A percentile compares a stretch with the other conserved stretches of the same genome.
These are phyloP conservation scores for Populus tomentosa DNA, from an alignment of 441 rosid species.

Conservation along the genomic window DNA sequence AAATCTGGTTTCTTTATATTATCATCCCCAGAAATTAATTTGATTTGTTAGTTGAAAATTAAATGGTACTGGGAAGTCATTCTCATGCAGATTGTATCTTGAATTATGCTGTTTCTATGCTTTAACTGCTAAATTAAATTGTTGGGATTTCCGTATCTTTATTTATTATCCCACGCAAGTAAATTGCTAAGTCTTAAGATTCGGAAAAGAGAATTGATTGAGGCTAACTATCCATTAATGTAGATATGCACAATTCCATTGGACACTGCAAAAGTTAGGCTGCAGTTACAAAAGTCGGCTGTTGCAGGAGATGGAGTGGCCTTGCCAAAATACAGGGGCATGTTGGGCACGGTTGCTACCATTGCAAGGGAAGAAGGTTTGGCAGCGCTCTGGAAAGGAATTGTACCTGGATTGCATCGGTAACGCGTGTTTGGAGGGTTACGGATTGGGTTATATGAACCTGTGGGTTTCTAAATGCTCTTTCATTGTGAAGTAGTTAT, in stretches of 20 bases:
- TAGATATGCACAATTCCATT: slow-evolving; percentile 93
- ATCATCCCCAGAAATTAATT: not conserved
- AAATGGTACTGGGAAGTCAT: not conserved
- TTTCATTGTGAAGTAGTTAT: not conserved
- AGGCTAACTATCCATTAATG: slow-evolving; percentile 6
- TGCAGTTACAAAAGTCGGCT: slow-evolving; percentile 89
- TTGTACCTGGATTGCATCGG: slow-evolving; percentile 94
- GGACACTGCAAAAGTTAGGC: slow-evolving; percentile 99
- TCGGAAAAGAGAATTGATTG: not conserved
- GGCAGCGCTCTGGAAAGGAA: slow-evolving; percentile 91
- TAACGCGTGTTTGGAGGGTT: slow-evolving; percentile 92
- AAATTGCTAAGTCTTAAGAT: not conserved
- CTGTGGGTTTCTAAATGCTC: slow-evolving; percentile 51
- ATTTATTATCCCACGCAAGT: not conserved
- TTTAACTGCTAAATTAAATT: not conserved
- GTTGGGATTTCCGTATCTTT: not conserved
- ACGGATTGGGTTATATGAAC: slow-evolving; percentile 91
- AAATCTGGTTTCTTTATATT: not conserved
- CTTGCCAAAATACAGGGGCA: slow-evolving; percentile 80
- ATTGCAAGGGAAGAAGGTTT: slow-evolving; percentile 95
- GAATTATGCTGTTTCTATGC: not conserved
- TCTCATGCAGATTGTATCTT: not conserved
- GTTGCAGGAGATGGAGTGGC: slow-evolving; percentile 53
- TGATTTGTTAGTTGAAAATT: not conserved
- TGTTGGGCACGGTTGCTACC: slow-evolving; percentile 92